A percentile compares a stretch with the other conserved stretches of the same genome.
These are phyloP conservation scores for Penicillium crystallinum DNA, from an alignment of 495 filamentous ascomycete species.

Conservation along the genomic window DNA sequence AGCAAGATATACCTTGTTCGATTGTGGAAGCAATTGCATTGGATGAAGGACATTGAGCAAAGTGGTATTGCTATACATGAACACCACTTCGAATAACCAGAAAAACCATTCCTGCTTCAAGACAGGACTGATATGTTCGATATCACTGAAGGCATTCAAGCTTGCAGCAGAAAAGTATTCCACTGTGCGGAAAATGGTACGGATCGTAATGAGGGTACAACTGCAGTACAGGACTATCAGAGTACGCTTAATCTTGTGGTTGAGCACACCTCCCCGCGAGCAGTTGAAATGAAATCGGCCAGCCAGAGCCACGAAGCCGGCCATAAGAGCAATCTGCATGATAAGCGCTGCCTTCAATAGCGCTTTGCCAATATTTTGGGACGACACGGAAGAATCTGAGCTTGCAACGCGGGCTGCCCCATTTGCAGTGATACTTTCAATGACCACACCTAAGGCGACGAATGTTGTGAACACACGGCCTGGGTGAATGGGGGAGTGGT, in stretches of 20 bases:
- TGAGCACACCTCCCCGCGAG: slow-evolving; percentile 45
- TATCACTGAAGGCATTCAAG: slow-evolving; percentile 30
- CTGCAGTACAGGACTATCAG: slow-evolving; percentile 59
- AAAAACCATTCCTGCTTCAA: slow-evolving; percentile 68
- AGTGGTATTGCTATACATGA: slow-evolving; percentile 60
- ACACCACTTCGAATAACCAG: slow-evolving; percentile 60
- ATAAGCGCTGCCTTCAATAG: slow-evolving; percentile 63
- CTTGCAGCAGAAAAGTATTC: slow-evolving; percentile 53
- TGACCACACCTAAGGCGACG: slow-evolving; percentile 52
- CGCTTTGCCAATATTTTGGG: slow-evolving; percentile 49
- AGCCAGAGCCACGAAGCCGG: slow-evolving; percentile 54
- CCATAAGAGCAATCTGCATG: slow-evolving; percentile 61
- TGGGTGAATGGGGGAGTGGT: slow-evolving; percentile 71
- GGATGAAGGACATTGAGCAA: slow-evolving; percentile 63
- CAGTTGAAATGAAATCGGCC: slow-evolving; percentile 57
- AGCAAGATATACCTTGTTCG: slow-evolving; percentile 59
- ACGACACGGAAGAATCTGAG: slow-evolving; percentile 26
- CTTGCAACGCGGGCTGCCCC: slow-evolving; percentile 62
- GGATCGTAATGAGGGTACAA: slow-evolving; percentile 52
- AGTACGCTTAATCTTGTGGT: slow-evolving; percentile 50
- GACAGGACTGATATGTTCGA: slow-evolving; percentile 44
- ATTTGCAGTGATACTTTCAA: slow-evolving; percentile 64
- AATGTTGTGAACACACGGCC: slow-evolving; percentile 75
- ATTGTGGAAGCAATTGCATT: slow-evolving; percentile 53
- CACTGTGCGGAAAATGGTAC: slow-evolving; percentile 63